Percentiles rank a stretch among this genome's conserved stretches.
Conservation (phyloP, 805 yeast species). For the Zygoascus tannicola region DNA sequence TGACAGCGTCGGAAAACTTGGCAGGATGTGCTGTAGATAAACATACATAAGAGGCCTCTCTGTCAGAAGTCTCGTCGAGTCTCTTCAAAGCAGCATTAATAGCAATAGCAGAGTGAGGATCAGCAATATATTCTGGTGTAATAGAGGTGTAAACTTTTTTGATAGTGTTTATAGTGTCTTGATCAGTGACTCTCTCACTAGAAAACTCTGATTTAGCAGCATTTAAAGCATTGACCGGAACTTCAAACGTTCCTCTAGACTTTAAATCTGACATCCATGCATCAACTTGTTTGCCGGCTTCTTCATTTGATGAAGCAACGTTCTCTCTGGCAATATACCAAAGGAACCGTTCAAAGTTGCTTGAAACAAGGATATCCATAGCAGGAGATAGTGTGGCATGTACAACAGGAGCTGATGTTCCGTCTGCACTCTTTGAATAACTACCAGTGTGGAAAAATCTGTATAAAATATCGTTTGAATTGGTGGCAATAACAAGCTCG, state of each 20-base stretch:
- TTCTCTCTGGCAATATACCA: conserved; percentile 87
- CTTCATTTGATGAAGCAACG: conserved; percentile 43
- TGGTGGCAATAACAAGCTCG: conserved; percentile 85
- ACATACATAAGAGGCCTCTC: conserved; percentile 46
- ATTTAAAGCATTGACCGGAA: conserved; percentile 51
- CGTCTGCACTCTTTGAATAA: conserved; percentile 52
- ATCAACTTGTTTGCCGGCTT: conserved; percentile 66
- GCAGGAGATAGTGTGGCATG: conserved; percentile 94
- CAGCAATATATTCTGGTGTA: conserved; percentile 65
- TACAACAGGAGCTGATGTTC: conserved; percentile 47
- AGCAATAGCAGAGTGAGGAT: conserved; percentile 97
- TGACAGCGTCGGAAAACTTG: conserved; percentile 93
- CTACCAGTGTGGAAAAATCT: conserved; percentile 82
- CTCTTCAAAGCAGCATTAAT: conserved; percentile 64
- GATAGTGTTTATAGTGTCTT: conserved; percentile 72
- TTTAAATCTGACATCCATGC: conserved; percentile 76
- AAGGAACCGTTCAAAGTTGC: conserved; percentile 90
- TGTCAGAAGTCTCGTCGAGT: conserved; percentile 40
- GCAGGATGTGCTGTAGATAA: conserved; percentile 99
- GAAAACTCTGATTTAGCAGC: conserved; percentile 63
- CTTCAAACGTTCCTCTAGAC: conserved; percentile 64
- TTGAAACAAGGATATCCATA: conserved; percentile 93
- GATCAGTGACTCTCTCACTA: conserved; percentile 72
- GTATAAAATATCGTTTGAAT: conserved; percentile 89
- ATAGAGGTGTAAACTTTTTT: conserved; percentile 52